Evolutionary conservation across 2,329 filamentous ascomycete species (phyloP).

Genomic region (Monascus ruber): DNA sequence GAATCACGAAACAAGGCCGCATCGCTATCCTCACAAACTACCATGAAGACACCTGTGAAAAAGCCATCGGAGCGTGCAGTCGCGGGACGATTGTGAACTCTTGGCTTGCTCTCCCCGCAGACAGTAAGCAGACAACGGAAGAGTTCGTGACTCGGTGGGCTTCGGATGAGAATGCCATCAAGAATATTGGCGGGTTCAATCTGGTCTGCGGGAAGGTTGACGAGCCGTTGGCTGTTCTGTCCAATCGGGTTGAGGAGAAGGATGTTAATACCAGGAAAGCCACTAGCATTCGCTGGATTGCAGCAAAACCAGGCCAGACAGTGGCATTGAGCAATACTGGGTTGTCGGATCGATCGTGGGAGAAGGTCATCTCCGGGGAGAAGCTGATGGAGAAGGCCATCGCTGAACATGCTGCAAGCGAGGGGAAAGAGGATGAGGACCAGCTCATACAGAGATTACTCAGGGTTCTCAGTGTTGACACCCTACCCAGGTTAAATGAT

Average conservation of each 20-base stretch:
- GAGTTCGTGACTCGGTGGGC: slow-evolving; percentile 45
- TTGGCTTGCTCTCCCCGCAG: slow-evolving; percentile 41
- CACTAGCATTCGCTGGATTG: slow-evolving; percentile 45
- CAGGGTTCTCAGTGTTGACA: slow-evolving; percentile 42
- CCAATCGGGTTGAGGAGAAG: slow-evolving; percentile 46
- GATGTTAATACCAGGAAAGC: slow-evolving; percentile 17
- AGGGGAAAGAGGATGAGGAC: slow-evolving; percentile 39
- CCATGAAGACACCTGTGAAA: slow-evolving; percentile 41
- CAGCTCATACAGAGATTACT: slow-evolving; percentile 43
- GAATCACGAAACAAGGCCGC: slow-evolving; percentile 49
- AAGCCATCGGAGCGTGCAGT: slow-evolving; percentile 37
- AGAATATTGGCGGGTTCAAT: slow-evolving; percentile 53
- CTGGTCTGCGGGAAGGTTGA: slow-evolving; percentile 47
- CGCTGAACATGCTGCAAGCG: slow-evolving; percentile 28
- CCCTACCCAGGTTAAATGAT: slow-evolving; percentile 39
- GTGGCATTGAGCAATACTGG: slow-evolving; percentile 51
- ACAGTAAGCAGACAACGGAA: slow-evolving; percentile 31
- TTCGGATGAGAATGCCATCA: slow-evolving; percentile 38
- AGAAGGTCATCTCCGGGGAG: slow-evolving; percentile 50
- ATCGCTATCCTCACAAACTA: slow-evolving; percentile 55
- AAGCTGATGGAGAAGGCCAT: slow-evolving; percentile 41
- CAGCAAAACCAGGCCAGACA: slow-evolving; percentile 38
- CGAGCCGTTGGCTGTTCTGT: slow-evolving; percentile 47
- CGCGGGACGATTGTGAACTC: slow-evolving; percentile 50
- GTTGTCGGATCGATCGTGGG: slow-evolving; percentile 49